These are phyloP conservation scores for Aspergillus awamori DNA, from an alignment of 2,329 filamentous ascomycete species.

Conservation along the genomic window DNA sequence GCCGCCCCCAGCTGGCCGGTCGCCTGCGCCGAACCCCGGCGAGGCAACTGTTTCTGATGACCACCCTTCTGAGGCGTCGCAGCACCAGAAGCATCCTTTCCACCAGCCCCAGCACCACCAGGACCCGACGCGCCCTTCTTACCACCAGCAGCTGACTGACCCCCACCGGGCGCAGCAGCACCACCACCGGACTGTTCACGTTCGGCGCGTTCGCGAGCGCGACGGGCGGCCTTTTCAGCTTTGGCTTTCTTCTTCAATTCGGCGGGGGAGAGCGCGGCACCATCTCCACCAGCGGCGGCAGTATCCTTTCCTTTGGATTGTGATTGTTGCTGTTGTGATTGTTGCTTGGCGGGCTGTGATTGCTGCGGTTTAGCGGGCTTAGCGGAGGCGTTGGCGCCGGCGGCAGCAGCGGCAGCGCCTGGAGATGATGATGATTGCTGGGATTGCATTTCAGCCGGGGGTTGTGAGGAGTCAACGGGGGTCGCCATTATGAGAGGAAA, in stretches of 20 bases:
- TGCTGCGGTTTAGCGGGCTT: slow-evolving; percentile 23
- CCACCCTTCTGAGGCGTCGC: slow-evolving; percentile 33
- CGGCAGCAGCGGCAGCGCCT: slow-evolving; percentile 13
- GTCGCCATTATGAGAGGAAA: slow-evolving; percentile 21
- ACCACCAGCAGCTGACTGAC: slow-evolving; percentile 17
- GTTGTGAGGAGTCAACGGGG: slow-evolving; percentile 23
- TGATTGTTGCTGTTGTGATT: slow-evolving; percentile 21
- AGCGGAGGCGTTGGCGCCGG: slow-evolving; percentile 26
- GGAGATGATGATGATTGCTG: slow-evolving; percentile 13
- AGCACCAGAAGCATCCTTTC: slow-evolving; percentile 27
- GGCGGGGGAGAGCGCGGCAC: slow-evolving; percentile 52
- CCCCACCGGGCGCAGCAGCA: slow-evolving; percentile 21
- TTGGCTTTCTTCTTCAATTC: slow-evolving; percentile 88
- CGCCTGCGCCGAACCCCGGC: slow-evolving; percentile 42
- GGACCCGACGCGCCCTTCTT: slow-evolving; percentile 37
- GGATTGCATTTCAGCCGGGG: slow-evolving; percentile 24
- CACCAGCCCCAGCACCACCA: slow-evolving; percentile 16
- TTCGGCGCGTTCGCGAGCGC: slow-evolving; percentile 69
- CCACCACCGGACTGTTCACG: slow-evolving; percentile 48
- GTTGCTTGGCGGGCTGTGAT: slow-evolving; percentile 22
- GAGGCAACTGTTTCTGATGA: slow-evolving; percentile 33
- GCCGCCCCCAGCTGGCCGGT: slow-evolving; percentile 41
- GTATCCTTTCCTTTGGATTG: slow-evolving; percentile 29
- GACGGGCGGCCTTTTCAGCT: slow-evolving; percentile 84
- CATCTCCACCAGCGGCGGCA: slow-evolving; percentile 25